Evolutionary conservation across 192 early-diverging fungal genomes (phyloP), one percentile per base, ranked within the genome.

Genomic region (Backusella psychrophila): DNA sequence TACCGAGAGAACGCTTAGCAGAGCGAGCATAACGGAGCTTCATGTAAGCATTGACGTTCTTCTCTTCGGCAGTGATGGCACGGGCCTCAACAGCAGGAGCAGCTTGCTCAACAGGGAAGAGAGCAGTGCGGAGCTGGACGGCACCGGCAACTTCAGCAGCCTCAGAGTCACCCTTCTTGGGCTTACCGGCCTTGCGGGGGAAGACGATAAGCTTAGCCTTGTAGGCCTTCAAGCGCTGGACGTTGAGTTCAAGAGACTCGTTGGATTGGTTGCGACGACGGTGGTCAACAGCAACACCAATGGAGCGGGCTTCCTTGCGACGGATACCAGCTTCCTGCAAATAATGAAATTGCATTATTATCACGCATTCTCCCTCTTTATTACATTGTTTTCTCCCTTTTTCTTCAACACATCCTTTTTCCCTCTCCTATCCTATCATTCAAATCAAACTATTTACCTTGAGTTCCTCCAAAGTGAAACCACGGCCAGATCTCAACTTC

Each of bases 401-500:
- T 41, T 44, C 42, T 53, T 26, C 14, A 12, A 29, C 21, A 29
- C 11, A 12, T 29, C 8, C 33, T 33, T 21, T 69, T 69, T 56
- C n/a, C n/a, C 26, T 63, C 11, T 63, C 56, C 0, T 63, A 9
- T 63, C 23, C 56, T 23, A 63, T 63, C 11, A n/a, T 36, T n/a
- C 17, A 39, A 34, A 35, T 69, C 19, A 31, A n/a, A 23, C n/a
- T 42, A 75, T 66, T 69, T 84, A 94, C 94, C 94, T 98, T 97
- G 75, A 99, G 91, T 88, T 99, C 98, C 76, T 99, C 98, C 67
- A 97, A 87, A 69, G 97, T 97, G 90, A 99, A 99, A 71, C 98
- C 98, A 84, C 96, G 94, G 81, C 98, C 98, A 80, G 91, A 91
- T 80, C 98, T 89, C 75, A 98, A 87, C 93, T 97, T 98, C 84